Conservation (phyloP, 1,284 basidiomycete genomes). For the Xerocomus minutiporus region DNA sequence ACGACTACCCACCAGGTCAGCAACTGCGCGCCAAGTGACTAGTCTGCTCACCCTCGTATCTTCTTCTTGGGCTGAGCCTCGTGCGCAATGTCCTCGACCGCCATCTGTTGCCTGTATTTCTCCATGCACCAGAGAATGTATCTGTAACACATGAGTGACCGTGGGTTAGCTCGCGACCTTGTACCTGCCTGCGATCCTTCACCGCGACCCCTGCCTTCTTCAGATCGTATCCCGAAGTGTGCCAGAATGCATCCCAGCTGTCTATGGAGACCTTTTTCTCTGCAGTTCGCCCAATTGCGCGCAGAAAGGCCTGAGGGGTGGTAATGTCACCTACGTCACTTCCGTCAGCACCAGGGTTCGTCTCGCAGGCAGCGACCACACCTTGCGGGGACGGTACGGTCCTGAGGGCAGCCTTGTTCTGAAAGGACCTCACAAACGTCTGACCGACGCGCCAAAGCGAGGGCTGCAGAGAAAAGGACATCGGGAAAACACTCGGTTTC, state of each 20-base stretch:
- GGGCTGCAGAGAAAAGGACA: constrained; percentile 22
- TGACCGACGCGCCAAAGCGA: constrained; percentile 18
- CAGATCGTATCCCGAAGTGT: constrained; percentile 50
- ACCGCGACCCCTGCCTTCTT: constrained; percentile 62
- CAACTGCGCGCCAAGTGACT: not conserved
- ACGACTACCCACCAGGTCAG: constrained; percentile 34
- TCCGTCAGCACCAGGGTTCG: constrained; percentile 9
- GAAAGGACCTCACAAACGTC: constrained; percentile 35
- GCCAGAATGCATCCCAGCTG: constrained; percentile 69
- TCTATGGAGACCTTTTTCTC: constrained; percentile 59
- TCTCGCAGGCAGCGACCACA: constrained; percentile 1
- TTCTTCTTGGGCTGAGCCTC: constrained; percentile 66
- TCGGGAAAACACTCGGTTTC: constrained; percentile 1
- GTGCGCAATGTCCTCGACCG: constrained; percentile 59
- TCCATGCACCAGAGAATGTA: constrained; percentile 82
- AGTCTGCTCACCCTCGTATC: constrained; percentile 60
- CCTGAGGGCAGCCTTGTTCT: constrained; percentile 37
- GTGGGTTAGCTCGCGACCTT: not conserved
- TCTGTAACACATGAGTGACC: constrained; percentile 35
- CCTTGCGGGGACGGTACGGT: constrained; percentile 28
- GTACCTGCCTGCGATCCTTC: constrained; percentile 56
- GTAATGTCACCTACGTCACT: constrained; percentile 37
- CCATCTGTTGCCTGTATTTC: constrained; percentile 60
- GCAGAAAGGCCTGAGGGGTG: constrained; percentile 61
- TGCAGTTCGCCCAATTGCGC: constrained; percentile 61